These are phyloP conservation scores for Nannochloris sp. DNA, from an alignment of 139 green algal species.

Conservation along the genomic window DNA sequence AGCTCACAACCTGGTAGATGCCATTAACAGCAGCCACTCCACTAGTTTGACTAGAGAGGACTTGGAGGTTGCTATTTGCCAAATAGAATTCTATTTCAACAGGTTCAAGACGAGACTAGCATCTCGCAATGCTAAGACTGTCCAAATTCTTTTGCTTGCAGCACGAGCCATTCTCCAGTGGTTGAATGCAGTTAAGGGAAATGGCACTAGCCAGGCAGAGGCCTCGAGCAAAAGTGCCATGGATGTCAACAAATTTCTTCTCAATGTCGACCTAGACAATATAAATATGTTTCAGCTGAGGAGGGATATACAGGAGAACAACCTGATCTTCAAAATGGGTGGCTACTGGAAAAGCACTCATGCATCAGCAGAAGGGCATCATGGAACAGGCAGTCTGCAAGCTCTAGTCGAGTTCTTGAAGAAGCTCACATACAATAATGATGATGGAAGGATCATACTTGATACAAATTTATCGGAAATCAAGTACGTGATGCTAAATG, in stretches of 20 bases:
- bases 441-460: constrained; percentile 78
- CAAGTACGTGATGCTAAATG: constrained; percentile 85
- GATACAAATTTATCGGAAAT: constrained; percentile 24
- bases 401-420: constrained; percentile 60
- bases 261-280: constrained; percentile 64
- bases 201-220: too few relatives aligned
- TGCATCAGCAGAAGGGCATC: constrained; percentile 7
- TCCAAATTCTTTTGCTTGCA: constrained; percentile 43
- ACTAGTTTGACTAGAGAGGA: constrained; percentile 33
- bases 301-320: constrained; percentile 59
- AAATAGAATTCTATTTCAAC: constrained; percentile 55
- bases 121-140: constrained; percentile 47
- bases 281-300: constrained; percentile 86
- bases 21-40: constrained; percentile 63
- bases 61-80: constrained; percentile 16
- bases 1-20: constrained; percentile 88
- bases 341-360: constrained; percentile 18
- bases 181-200: not conserved
- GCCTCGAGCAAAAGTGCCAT: constrained; percentile 1
- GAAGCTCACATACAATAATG: constrained; percentile 67
- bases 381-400: constrained; percentile 37
- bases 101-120: constrained; percentile 63
- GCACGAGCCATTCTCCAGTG: constrained; percentile 3
- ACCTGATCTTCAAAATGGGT: constrained; percentile 77
- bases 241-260: constrained; percentile 80